These are phyloP conservation scores for Colletotrichum brevisporum DNA, from an alignment of 2,329 filamentous ascomycete genomes.

Conservation along the genomic window DNA sequence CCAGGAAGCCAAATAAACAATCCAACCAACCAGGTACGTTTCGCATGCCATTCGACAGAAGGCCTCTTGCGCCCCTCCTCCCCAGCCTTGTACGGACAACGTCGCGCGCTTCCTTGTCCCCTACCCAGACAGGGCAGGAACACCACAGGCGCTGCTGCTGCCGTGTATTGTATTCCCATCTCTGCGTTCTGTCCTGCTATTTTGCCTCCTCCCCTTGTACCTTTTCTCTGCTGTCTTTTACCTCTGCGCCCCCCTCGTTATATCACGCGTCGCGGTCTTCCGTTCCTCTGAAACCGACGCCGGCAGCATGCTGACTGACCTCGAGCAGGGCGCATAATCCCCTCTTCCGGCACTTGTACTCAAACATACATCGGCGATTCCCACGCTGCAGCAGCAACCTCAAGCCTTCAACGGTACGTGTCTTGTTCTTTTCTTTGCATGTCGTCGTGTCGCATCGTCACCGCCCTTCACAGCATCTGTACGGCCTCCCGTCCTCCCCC, in stretches of 20 bases:
- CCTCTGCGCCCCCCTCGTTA: background rate
- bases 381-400: constrained; percentile 2
- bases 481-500: constrained; percentile 20
- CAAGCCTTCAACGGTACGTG: constrained; percentile 28
- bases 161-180: constrained; percentile 14
- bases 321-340: constrained; percentile 29
- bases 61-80: constrained; percentile 38
- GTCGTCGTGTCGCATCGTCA: constrained; percentile 31
- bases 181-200: constrained; percentile 15
- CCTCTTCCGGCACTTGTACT: constrained; percentile 24
- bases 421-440: constrained; percentile 30
- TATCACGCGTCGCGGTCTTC: constrained; percentile 4
- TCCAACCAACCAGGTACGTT: constrained; percentile 40
- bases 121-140: constrained; percentile 15
- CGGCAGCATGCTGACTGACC: constrained; percentile 35
- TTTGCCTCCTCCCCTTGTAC: background rate
- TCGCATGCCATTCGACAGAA: constrained; percentile 33
- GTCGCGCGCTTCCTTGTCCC: constrained; percentile 37
- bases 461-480: constrained; percentile 23
- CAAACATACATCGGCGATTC: constrained; percentile 31
- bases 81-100: constrained; percentile 29
- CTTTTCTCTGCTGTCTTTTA: background rate
- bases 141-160: background rate
- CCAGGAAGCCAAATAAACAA: no score
- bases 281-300: constrained; percentile 32